These are phyloP conservation scores for Auricularia sp. DNA, from an alignment of 768 basidiomycete species.

Conservation along the genomic window DNA sequence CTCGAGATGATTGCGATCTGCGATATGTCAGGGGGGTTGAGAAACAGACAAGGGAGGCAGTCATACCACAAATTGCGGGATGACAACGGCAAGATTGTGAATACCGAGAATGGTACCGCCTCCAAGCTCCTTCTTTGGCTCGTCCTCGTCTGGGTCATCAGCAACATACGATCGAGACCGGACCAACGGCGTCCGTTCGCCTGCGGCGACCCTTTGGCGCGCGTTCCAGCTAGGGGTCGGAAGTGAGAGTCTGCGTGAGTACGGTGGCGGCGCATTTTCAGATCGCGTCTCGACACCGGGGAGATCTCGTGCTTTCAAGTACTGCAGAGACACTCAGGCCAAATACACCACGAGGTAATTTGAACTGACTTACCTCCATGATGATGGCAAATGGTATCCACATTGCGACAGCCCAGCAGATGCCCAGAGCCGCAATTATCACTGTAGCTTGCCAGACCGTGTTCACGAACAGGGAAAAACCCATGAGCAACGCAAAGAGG, in stretches of 20 bases:
- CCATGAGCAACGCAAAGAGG: slow-evolving; percentile 66
- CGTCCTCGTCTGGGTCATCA: slow-evolving; percentile 34
- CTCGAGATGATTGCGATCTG: slow-evolving; percentile 83
- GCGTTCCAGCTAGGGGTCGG: slow-evolving; percentile 1
- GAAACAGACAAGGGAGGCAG: slow-evolving; percentile 7
- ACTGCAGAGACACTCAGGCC: slow-evolving; percentile 19
- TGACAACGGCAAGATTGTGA: slow-evolving; percentile 90
- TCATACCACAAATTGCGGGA: slow-evolving; percentile 81
- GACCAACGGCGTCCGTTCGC: slow-evolving; percentile 24
- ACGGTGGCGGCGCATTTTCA: neutral
- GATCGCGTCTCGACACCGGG: slow-evolving; percentile 6
- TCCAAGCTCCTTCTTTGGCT: slow-evolving; percentile 43
- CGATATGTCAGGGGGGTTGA: neutral
- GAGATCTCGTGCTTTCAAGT: slow-evolving; percentile 61
- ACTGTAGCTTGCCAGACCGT: slow-evolving; percentile 70
- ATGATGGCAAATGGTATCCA: slow-evolving; percentile 97
- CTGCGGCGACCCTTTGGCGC: neutral
- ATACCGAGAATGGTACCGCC: slow-evolving; percentile 92
- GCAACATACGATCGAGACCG: slow-evolving; percentile 27
- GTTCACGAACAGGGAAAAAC: slow-evolving; percentile 80
- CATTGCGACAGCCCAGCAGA: slow-evolving; percentile 96
- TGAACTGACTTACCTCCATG: slow-evolving; percentile 63
- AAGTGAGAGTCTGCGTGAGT: neutral
- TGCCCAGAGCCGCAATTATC: slow-evolving; percentile 76
- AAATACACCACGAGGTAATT: neutral